These are phyloP conservation scores for Fusarium subglutinans DNA, from an alignment of 2,329 filamentous ascomycete genomes.

Conservation along the genomic window DNA sequence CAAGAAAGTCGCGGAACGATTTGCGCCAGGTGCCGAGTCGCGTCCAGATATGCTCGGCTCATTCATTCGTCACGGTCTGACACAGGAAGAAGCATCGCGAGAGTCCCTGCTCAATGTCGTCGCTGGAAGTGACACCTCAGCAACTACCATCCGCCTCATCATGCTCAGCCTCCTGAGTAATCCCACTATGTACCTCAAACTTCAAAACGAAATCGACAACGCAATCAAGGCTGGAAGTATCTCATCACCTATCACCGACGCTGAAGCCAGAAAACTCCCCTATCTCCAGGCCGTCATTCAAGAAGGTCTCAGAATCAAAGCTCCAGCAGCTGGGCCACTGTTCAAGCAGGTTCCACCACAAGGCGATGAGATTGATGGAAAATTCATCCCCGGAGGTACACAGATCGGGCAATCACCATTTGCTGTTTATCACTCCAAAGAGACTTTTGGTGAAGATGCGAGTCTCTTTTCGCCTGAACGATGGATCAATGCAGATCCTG, in stretches of 20 bases:
- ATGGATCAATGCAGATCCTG: constrained; percentile 49
- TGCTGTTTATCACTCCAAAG: constrained; percentile 44
- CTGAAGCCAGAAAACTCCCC: constrained; percentile 51
- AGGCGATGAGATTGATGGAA: constrained; percentile 51
- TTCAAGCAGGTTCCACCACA: constrained; percentile 44
- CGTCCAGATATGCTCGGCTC: constrained; percentile 52
- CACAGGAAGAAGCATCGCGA: constrained; percentile 45
- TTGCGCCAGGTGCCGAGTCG: background rate
- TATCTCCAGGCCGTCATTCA: constrained; percentile 62
- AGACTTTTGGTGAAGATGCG: constrained; percentile 49
- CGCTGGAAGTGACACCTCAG: constrained; percentile 51
- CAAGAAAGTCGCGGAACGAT: background rate
- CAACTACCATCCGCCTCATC: constrained; percentile 53
- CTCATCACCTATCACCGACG: constrained; percentile 33
- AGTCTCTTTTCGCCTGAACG: constrained; percentile 48
- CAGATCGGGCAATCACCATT: constrained; percentile 45
- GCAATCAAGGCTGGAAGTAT: constrained; percentile 52
- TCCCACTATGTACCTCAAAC: constrained; percentile 55
- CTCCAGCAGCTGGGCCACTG: constrained; percentile 53
- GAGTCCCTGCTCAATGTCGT: constrained; percentile 49
- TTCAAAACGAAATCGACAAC: constrained; percentile 60
- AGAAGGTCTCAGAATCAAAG: constrained; percentile 58
- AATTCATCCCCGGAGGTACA: constrained; percentile 45
- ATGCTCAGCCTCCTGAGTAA: constrained; percentile 62
- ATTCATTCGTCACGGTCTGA: constrained; percentile 51